Base-by-base conservation (phyloP, 768 basidiomycete species). In the Tulasnella sp. region DNA sequence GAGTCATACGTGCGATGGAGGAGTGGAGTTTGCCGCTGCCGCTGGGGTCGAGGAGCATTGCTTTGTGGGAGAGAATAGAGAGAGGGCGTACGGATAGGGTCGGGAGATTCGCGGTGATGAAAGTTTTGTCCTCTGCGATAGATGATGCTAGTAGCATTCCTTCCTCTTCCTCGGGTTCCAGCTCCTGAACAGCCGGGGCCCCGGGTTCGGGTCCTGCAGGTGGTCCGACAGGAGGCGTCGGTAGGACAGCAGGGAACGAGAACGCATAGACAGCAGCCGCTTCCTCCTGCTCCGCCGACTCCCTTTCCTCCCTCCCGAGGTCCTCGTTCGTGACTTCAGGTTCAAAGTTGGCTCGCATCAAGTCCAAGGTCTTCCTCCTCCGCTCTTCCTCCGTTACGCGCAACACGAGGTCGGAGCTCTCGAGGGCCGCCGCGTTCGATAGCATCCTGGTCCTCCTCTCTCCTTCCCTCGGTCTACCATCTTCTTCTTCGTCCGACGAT, bases 281-380 rank as follows among this genome's bases (percentile, higher is more conserved):
- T 52, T 72, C 71, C 19, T 72, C 71, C 22, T 40, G 71, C 29
- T 72, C 71, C 9, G 71, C 71, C 34, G 49, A 42, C 42, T 52
- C 40, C 12, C 71, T 37, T 29, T 72, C 71, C 17, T 52, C 42
- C 31, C 42, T 36, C 31, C 25, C 45, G 4, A 52, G n/a, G 11
- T 72, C 71, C 45, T 72, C 71, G 45, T 2, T 42, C 34, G 71
- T 72, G 40, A 11, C 34, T 1, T 25, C 71, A 11, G 71, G 71
- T 39, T 72, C 40, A 36, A 72, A 72, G 19, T 45, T 75, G 67
- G 36, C 42, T 29, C 36, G 52, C 36, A 42, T 73, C 19, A 34
- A 22, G 25, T 39, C 54, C 31, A 75, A 29, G 38, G 34, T 49
- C 34, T 36, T 11, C 36, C 2, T 64, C 58, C 58, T 42, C 29